Conservation (phyloP, 2,329 filamentous ascomycete genomes). For the Cordyceps cicadae region DNA sequence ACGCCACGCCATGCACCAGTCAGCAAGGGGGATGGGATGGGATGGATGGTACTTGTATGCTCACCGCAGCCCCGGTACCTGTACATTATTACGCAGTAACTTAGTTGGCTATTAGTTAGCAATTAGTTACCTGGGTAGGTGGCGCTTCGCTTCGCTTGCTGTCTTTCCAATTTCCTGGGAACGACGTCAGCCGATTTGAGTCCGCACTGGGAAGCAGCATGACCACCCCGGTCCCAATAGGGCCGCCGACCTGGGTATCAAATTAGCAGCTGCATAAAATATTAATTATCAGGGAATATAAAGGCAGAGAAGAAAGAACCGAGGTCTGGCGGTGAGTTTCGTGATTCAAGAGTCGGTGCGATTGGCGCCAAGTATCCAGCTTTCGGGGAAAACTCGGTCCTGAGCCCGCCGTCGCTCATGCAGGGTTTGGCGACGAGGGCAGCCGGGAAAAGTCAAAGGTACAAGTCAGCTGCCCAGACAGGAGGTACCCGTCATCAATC, state of each 20-base stretch:
- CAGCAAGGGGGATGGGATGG: too few relatives aligned
- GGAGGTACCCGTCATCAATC: not conserved
- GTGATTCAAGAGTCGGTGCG: not conserved
- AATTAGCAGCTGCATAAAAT: not conserved
- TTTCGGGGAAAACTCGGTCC: slow-evolving; percentile 11
- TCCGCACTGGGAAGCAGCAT: not conserved
- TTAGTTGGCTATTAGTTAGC: too few relatives aligned
- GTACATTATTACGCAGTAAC: not conserved
- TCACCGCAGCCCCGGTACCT: not conserved
- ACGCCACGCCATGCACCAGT: not conserved
- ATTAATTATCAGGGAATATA: not conserved
- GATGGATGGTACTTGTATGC: not conserved
- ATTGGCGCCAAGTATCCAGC: not conserved
- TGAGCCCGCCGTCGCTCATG: not conserved
- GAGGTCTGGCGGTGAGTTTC: slow-evolving; percentile 7
- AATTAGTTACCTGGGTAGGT: not conserved
- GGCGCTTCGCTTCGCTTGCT: slow-evolving; percentile 3
- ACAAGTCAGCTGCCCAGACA: not conserved
- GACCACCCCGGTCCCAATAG: not conserved
- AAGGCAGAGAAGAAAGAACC: not conserved
- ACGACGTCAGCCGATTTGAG: not conserved
- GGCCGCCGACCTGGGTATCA: not conserved
- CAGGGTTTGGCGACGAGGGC: not conserved
- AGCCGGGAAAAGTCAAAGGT: not conserved
- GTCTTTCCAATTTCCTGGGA: not conserved